These are phyloP conservation scores for Sugiyamaella grinbergsii DNA, from an alignment of 1,139 yeast species.

Conservation along the genomic window DNA sequence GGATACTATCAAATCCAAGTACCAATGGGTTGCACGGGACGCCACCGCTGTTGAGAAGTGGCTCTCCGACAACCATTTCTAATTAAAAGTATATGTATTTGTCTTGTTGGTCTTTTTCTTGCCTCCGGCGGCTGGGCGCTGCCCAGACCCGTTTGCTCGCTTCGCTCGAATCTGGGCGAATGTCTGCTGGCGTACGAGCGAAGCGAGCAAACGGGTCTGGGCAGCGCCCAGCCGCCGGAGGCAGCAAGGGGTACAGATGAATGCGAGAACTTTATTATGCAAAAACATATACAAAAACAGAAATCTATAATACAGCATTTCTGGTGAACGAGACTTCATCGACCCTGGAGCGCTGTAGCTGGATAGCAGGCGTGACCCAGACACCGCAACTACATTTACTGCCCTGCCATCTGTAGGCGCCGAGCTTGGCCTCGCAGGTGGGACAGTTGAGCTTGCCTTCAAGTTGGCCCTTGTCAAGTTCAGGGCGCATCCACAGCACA, in stretches of 20 bases:
- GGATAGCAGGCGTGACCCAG: constrained; percentile 95
- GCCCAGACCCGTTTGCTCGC: not conserved
- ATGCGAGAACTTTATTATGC: not conserved
- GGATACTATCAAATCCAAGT: constrained; percentile 37
- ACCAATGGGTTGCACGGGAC: constrained; percentile 41
- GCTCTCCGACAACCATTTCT: constrained; percentile 28
- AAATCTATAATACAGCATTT: constrained; percentile 20
- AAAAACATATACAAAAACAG: not conserved
- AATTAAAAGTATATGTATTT: not conserved
- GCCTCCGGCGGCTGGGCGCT: constrained; percentile 14
- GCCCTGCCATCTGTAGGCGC: constrained; percentile 95
- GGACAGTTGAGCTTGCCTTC: constrained; percentile 90
- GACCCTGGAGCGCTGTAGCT: constrained; percentile 76
- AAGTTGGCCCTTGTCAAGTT: constrained; percentile 62
- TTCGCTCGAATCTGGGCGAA: not conserved
- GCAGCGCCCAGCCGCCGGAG: too few species aligned
- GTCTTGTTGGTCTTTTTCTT: not conserved
- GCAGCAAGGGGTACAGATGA: not conserved
- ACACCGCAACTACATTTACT: constrained; percentile 91
- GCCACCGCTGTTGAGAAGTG: constrained; percentile 40
- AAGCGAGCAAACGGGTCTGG: not conserved
- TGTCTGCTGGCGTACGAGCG: not conserved
- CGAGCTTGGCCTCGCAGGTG: constrained; percentile 69
- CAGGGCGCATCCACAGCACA: constrained; percentile 84
- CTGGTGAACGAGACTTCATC: constrained; percentile 53